Evolutionary conservation across 805 yeast species (phyloP).

Genomic region (Saccharomycopsis babjevae): DNA sequence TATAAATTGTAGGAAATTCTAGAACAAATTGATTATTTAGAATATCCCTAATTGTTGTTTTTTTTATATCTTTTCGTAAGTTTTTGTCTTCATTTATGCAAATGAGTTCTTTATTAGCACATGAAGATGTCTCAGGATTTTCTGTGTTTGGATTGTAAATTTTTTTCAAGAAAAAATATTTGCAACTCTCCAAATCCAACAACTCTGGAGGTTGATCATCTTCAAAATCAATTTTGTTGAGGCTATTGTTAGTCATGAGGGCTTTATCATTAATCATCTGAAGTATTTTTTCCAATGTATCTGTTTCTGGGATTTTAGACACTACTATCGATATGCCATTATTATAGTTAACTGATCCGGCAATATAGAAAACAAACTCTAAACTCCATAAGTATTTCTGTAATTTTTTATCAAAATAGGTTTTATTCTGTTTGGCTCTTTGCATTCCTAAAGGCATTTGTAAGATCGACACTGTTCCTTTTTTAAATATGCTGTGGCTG

Average conservation of each 20-base stretch:
- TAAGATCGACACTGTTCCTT: conserved; percentile 10
- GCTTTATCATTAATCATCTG: background rate
- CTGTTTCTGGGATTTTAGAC: background rate
- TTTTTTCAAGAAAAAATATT: background rate
- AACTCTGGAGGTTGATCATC: background rate
- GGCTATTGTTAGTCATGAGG: background rate
- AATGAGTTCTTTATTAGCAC: background rate
- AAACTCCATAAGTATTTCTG: conserved; percentile 16
- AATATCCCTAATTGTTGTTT: background rate
- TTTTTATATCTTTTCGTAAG: no score
- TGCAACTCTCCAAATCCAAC: background rate
- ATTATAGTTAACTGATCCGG: background rate
- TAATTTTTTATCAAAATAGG: conserved; percentile 13
- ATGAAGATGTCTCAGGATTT: background rate
- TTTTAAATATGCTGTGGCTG: conserved; percentile 1
- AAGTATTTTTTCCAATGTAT: background rate
- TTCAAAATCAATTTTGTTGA: background rate
- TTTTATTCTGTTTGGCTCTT: conserved; percentile 12
- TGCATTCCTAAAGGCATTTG: conserved; percentile 17
- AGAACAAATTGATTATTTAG: conserved; percentile 5
- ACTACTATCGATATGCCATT: background rate
- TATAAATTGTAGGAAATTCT: conserved; percentile 16
- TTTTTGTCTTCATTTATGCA: background rate
- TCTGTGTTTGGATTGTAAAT: background rate
- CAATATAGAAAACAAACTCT: conserved; percentile 5